Conservation (phyloP, 192 early-diverging fungal species). For the Helicostylum pulchrum region DNA sequence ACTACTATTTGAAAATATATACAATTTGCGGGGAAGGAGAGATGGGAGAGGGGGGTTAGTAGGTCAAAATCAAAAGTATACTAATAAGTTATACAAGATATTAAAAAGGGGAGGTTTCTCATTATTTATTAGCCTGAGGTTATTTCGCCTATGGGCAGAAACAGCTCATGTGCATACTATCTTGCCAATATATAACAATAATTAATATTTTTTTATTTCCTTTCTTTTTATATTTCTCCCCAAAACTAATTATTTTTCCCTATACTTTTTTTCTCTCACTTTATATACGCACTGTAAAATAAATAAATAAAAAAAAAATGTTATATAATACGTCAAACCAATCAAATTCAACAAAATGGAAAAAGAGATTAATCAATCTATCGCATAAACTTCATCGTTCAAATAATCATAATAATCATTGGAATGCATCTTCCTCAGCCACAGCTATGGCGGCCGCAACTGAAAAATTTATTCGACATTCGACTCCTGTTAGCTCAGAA, state of each 20-base stretch:
- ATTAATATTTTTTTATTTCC: background rate
- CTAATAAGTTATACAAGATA: slow-evolving; percentile 11
- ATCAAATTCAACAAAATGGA: slow-evolving; percentile 12
- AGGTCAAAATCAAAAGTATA: slow-evolving; percentile 19
- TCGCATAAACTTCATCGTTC: slow-evolving; percentile 5
- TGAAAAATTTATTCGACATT: slow-evolving; percentile 24
- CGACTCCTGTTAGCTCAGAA: background rate
- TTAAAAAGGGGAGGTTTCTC: background rate
- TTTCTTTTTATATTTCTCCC: slow-evolving; percentile 8
- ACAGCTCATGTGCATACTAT: slow-evolving; percentile 15
- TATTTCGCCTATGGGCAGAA: slow-evolving; percentile 24
- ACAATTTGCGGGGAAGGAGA: background rate
- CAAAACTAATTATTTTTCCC: no score
- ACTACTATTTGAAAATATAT: no score
- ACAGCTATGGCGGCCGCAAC: slow-evolving; percentile 25
- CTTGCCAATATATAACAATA: slow-evolving; percentile 16
- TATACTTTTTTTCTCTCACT: background rate
- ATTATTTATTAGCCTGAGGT: slow-evolving; percentile 12
- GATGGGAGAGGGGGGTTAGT: no score
- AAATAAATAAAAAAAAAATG: background rate
- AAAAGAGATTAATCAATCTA: slow-evolving; percentile 13
- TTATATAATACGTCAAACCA: background rate
- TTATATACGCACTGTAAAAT: background rate
- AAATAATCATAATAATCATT: background rate
- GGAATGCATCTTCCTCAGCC: slow-evolving; percentile 12